Base-by-base conservation (phyloP, 495 filamentous ascomycete species). In the Coniosporium apollinis region DNA sequence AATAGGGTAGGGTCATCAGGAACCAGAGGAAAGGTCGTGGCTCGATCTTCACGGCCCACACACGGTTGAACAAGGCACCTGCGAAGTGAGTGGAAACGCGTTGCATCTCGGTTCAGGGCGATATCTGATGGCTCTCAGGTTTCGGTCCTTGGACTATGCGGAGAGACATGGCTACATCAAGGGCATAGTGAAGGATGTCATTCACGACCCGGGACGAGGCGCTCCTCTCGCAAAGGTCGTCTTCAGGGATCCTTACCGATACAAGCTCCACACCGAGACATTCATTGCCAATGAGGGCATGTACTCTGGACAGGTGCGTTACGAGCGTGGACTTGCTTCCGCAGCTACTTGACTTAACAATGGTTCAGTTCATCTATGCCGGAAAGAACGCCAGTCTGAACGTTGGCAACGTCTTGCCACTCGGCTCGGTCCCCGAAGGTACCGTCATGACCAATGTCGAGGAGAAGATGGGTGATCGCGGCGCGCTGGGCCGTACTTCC, bases 271-370 rank as follows among this genome's bases (percentile, higher is more conserved):
- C 39, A 58, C 51, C 34, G 51, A 60, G 48, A 59, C 56, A 44
- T 94, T 97, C 75, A 96, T 99, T 59, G 89, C 91, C 61, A 96
- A 94, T 67, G 89, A 99, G 74, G 89, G 89, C 67, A 94, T 96
- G 87, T 99, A 99, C 82, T 94, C 89, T 45, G 89, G 89, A 49
- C n/a, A n/a, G n/a, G n/a, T n/a, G n/a, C n/a, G n/a, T n/a, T n/a
- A n/a, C n/a, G n/a, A n/a, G n/a, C n/a, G n/a, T n/a, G n/a, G n/a
- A n/a, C n/a, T n/a, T n/a, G n/a, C n/a, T n/a, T n/a, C n/a, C n/a
- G n/a, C n/a, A n/a, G n/a, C n/a, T n/a, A n/a, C n/a, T n/a, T n/a
- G n/a, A n/a, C n/a, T n/a, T n/a, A n/a, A n/a, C n/a, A n/a, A n/a
- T n/a, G n/a, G n/a, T n/a, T n/a, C 86, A 94, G 68, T 99, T 99